Conservation (phyloP, 768 basidiomycete genomes). For the Leccinellum albellum region DNA sequence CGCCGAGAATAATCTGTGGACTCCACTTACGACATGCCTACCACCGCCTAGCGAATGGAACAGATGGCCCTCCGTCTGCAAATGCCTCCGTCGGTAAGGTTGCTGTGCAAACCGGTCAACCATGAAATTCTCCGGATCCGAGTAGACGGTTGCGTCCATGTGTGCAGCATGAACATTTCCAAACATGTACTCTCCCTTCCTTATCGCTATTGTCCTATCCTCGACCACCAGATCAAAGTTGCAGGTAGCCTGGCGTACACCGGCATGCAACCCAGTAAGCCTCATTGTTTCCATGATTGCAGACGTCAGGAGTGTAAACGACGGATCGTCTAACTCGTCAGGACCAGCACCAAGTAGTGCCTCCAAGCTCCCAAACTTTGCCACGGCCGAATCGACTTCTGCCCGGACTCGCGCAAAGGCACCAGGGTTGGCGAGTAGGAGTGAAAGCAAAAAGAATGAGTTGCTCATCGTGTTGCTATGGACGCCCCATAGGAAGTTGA, state of each 20-base stretch:
- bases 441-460: constrained; percentile 16
- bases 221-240: constrained; percentile 15
- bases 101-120: constrained; percentile 19
- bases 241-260: constrained; percentile 13
- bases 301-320: constrained; percentile 21
- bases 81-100: constrained; percentile 10
- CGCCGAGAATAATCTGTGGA: neutral
- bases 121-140: constrained; percentile 10
- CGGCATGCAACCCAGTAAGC: constrained; percentile 16
- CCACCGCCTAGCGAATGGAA: constrained; percentile 19
- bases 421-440: constrained; percentile 41
- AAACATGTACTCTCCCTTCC: constrained; percentile 20
- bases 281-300: constrained; percentile 27
- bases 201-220: constrained; percentile 10
- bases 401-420: constrained; percentile 42
- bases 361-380: constrained; percentile 11
- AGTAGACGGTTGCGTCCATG: constrained; percentile 14
- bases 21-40: constrained; percentile 14
- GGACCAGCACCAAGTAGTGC: constrained; percentile 10
- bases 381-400: constrained; percentile 38
- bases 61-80: constrained; percentile 8
- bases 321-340: constrained; percentile 13
- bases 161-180: constrained; percentile 17
- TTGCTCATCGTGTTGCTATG: constrained; percentile 24
- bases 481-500: constrained; percentile 20